Base-by-base conservation (phyloP, 2,329 filamentous ascomycete genomes). In the Penicillium sp. region DNA sequence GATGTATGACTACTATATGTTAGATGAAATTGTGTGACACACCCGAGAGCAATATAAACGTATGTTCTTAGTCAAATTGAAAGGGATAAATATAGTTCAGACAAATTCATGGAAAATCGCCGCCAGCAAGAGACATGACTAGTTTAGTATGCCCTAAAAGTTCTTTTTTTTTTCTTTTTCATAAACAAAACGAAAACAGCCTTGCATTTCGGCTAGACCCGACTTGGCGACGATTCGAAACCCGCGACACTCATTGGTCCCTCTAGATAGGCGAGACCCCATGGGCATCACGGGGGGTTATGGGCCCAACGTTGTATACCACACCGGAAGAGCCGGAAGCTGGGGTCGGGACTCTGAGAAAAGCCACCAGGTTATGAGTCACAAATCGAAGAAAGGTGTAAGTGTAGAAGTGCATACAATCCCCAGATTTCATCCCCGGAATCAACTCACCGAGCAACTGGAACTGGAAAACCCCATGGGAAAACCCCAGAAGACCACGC, bases 361-460 rank as follows among this genome's bases (percentile, higher is more conserved):
- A 36, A 31, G 25, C 6, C 10, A 19, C 23, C 31, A 17, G 12
- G 17, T n/a, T 17, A 35, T 41, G 41, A 41, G 9, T 33, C 21
- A 44, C n/a, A 31, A 35, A n/a, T 17, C 9, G 33, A 17, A 35
- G 33, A 15, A 17, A 15, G 2, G 6, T n/a, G 4, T 36, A 48
- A 41, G 19, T 29, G n/a, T 8, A 8, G 10, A 47, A 33, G 12
- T 35, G 3, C 9, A 21, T 19, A 41, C 12, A n/a, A 29, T 31
- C 45, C 60, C 58, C 61, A 53, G 58, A 54, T 62, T 59, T 62
- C 23, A 43, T 13, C 58, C 55, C 58, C 58, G 38, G 29, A 38
- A 39, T 54, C 21, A 10, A 36, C 50, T 62, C 61, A 63, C 62
- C 61, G 62, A 48, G 29, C 39, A 36, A 61, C 60, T 62, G 55